phyloP scores from a whole-genome alignment of 1,139 yeast genomes.

The Candida anutae region DNA sequence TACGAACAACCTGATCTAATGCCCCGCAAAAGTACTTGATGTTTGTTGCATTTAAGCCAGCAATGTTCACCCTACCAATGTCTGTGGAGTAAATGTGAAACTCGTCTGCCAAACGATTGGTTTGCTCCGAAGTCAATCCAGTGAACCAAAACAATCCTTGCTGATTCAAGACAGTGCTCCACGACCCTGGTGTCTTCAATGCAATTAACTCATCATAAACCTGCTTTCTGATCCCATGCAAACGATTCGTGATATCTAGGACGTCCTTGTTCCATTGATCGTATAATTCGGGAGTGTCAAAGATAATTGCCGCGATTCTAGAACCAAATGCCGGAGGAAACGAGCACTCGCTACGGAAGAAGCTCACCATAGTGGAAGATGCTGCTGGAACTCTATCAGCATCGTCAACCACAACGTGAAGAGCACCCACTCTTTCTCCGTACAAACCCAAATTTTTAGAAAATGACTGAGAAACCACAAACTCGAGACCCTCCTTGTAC shows the following conservation, averaged over 20 bases:
- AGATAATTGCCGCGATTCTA: constrained; percentile 25
- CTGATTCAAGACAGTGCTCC: constrained; percentile 30
- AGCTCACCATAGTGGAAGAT: constrained; percentile 18
- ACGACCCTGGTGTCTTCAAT: constrained; percentile 35
- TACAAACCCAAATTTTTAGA: constrained; percentile 41
- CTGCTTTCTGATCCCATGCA: constrained; percentile 20
- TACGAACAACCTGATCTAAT: constrained; percentile 32
- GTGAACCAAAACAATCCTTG: constrained; percentile 40
- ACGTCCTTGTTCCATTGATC: constrained; percentile 31
- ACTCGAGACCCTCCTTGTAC: constrained; percentile 10
- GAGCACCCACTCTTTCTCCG: constrained; percentile 37
- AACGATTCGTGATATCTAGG: constrained; percentile 18
- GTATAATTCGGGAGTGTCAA: constrained; percentile 17
- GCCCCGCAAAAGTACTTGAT: constrained; percentile 28
- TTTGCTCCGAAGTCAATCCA: constrained; percentile 29
- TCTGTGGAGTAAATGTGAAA: constrained; percentile 30
- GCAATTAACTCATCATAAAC: constrained; percentile 20
- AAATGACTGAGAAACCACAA: constrained; percentile 33
- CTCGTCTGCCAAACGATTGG: constrained; percentile 20
- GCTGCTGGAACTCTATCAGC: constrained; percentile 13
- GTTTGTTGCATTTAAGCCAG: constrained; percentile 32
- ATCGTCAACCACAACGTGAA: constrained; percentile 29
- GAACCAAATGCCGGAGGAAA: constrained; percentile 44
- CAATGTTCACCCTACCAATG: constrained; percentile 37
- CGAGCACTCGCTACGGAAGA: constrained; percentile 33